Evolutionary conservation across 2,329 filamentous ascomycete species (phyloP), one percentile per base, ranked within the genome.

Genomic region (Cladophialophora chaetospira): DNA sequence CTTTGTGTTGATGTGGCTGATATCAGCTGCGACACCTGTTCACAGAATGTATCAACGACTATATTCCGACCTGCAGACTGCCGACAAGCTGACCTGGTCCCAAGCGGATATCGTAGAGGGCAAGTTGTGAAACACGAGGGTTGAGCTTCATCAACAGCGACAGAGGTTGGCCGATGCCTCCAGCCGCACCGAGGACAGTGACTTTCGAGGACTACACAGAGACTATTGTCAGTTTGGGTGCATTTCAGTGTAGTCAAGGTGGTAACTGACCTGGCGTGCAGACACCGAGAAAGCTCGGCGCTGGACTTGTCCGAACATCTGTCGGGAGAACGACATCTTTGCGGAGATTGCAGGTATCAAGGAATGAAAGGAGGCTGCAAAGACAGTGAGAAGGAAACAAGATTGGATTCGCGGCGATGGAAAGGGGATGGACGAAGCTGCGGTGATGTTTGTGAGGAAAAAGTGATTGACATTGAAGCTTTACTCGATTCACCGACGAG

Each of bases 1-100:
- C 87, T 96, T 95, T 79, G 93, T 97, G 88, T 97, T 97, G 86
- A 99, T 91, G 84, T 99, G 94, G 73, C 89, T 89, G 78, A 99
- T 86, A 79, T 99, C 94, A 75, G 94, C 94, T 70, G 93, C 94
- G 77, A 99, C 94, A 88, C 93, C 93, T 94, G 69, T 35, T 50
- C 33, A 31, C 25, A 17, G 21, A 42, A 57, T 43, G 67, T 35
- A 50, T 50, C 17, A 33, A 35, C n/a, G 35, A 31, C 51, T 31
- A 58, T 44, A 45, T 46, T 47, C 57, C 17, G 26, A 36, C 33
- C 47, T 4, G 19, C n/a, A 21, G 3, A 35, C 13, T 46, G 43
- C 44, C 36, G 28, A 43, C 11, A 19, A 40, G 81, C 86, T 66
- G 86, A 95, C 91, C 92, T 75, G 93, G 93, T 71, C 83, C 93